Evolutionary conservation across 208 protist genomes (phyloP), one percentile per base, ranked within the genome.

Genomic region (Crithidia brevicula): DNA sequence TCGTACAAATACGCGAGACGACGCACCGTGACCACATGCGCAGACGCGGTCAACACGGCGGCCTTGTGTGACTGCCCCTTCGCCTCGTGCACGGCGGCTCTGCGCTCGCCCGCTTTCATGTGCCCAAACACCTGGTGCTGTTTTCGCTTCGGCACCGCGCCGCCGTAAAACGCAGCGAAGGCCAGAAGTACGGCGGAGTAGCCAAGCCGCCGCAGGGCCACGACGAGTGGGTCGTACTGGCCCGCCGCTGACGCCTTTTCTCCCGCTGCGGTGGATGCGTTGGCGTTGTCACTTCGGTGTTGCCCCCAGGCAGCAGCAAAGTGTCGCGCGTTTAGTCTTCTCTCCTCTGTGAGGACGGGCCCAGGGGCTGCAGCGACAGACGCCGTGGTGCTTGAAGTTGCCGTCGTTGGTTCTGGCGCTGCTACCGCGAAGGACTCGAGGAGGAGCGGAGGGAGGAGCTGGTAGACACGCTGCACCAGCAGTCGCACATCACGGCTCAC

Each of bases 81-180:
- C 36, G 77, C 20, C 30, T 79, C 72, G 40, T 38, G 34, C 23
- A 28, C 22, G 16, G 34, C 20, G 2, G 54, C 23, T 45, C 25
- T 49, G 46, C 51, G 40, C 43, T 70, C 63, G 3, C 23, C 56
- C 18, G 8, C 27, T 22, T 58, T 25, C 45, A 70, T 66, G 46
- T 42, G 49, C 60, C 73, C 52, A 57, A 95, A 87, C 15, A 89
- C 83, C 58, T 82, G 63, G 23, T 80, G 70, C 49, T 92, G 85
- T 61, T 86, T 83, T 40, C 74, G 71, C 38, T 75, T 76, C 36
- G 88, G 86, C 23, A 96, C 86, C 6, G 86, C 83, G 15, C 91
- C 91, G 40, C 75, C 79, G 74, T 94, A 96, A 63, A 96, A 96
- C 28, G 84, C 76, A 36, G 82, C 81, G 27, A 94, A 84, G 43